Conservation (phyloP, 225 moss, liverwort and hornwort species). For the Antitrichia curtipendula region DNA sequence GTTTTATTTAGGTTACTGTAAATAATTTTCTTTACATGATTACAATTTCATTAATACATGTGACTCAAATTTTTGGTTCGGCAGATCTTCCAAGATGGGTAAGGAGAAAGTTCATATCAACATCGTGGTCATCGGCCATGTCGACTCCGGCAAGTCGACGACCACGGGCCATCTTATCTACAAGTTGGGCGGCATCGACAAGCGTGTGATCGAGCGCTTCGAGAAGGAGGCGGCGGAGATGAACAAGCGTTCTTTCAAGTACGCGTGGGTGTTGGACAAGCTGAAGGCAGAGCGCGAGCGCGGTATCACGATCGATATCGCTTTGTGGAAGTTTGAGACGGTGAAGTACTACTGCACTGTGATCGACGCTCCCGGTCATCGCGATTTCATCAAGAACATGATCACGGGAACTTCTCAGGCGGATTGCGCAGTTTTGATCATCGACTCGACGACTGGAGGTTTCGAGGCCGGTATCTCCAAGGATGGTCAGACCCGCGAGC, state of each 20-base stretch:
- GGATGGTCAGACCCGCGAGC: slow-evolving; percentile 71
- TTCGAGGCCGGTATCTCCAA: slow-evolving; percentile 61
- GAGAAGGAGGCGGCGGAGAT: slow-evolving; percentile 65
- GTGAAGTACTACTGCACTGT: slow-evolving; percentile 52
- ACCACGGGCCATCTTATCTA: slow-evolving; percentile 56
- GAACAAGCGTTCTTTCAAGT: slow-evolving; percentile 73
- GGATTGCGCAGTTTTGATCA: slow-evolving; percentile 55
- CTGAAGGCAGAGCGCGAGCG: slow-evolving; percentile 65
- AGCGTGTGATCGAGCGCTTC: slow-evolving; percentile 62
- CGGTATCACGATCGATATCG: slow-evolving; percentile 57
- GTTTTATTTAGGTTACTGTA: neutral
- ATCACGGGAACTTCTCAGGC: slow-evolving; percentile 62
- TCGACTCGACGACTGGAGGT: slow-evolving; percentile 57
- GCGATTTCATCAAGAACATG: slow-evolving; percentile 74
- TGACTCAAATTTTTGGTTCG: too few relatives aligned
- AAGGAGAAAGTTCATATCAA: slow-evolving; percentile 8
- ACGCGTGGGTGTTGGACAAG: slow-evolving; percentile 64
- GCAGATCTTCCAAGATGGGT: neutral
- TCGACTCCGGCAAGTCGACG: slow-evolving; percentile 41
- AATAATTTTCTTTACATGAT: fast-evolving
- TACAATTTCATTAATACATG: neutral
- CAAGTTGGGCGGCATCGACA: slow-evolving; percentile 58
- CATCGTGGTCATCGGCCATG: slow-evolving; percentile 16
- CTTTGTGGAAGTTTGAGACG: slow-evolving; percentile 60
- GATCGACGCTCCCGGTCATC: slow-evolving; percentile 45